Conservation (phyloP, 192 early-diverging fungal genomes). For the Backusella tuberculispora region DNA sequence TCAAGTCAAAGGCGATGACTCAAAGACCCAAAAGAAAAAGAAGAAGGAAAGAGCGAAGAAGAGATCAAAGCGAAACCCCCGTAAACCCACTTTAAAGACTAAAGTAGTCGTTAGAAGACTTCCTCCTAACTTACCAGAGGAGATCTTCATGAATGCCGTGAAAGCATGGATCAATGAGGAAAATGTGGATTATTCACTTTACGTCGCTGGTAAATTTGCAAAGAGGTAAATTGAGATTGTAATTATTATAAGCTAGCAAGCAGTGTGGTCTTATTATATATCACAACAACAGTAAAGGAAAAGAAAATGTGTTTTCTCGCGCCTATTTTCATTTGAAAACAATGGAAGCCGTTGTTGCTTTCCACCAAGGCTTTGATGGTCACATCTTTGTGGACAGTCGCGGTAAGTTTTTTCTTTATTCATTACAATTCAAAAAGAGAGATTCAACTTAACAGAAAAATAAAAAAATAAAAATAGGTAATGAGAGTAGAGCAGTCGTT, state of each 20-base stretch:
- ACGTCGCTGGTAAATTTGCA: conserved; percentile 71
- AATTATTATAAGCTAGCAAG: not conserved
- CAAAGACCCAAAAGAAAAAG: conserved; percentile 19
- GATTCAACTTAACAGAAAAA: no score
- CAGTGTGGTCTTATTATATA: not conserved
- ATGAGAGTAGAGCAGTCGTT: conserved; percentile 70
- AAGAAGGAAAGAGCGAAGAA: conserved; percentile 28
- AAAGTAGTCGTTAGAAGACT: conserved; percentile 81
- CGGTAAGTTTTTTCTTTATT: conserved; percentile 41
- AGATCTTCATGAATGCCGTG: conserved; percentile 65
- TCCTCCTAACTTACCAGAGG: conserved; percentile 77
- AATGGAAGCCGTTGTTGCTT: conserved; percentile 68
- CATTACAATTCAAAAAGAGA: not conserved
- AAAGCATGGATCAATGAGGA: conserved; percentile 55
- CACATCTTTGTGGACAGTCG: conserved; percentile 73
- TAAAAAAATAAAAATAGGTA: conserved; percentile 49
- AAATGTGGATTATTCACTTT: conserved; percentile 55
- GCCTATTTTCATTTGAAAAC: conserved; percentile 78
- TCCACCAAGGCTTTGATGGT: conserved; percentile 77
- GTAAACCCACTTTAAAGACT: conserved; percentile 48
- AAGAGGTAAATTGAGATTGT: conserved; percentile 58
- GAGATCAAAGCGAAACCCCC: conserved; percentile 27
- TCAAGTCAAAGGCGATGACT: not conserved
- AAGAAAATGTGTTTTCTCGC: conserved; percentile 69
- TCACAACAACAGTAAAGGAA: conserved; percentile 61